These are phyloP conservation scores for Fusarium tjaetaba DNA, from an alignment of 2,329 filamentous ascomycete genomes.

Conservation along the genomic window DNA sequence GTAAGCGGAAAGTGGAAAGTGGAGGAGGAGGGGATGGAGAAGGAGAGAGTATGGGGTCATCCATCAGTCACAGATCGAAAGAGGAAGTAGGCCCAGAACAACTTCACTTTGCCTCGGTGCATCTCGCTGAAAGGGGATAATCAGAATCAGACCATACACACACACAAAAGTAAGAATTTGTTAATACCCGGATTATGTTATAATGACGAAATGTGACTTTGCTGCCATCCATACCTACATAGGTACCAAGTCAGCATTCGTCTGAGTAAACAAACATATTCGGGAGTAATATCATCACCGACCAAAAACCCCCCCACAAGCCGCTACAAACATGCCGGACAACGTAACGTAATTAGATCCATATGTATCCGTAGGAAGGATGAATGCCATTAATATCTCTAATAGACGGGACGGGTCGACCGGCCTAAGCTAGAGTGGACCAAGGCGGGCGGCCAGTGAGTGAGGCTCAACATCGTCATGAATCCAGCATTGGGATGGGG, in stretches of 20 bases:
- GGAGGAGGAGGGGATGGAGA: slow-evolving; percentile 7
- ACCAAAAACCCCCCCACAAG: background rate
- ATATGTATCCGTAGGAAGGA: background rate
- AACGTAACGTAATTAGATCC: background rate
- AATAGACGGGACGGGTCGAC: slow-evolving; percentile 19
- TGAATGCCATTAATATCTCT: background rate
- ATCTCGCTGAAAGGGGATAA: slow-evolving; percentile 42
- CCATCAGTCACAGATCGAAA: slow-evolving; percentile 39
- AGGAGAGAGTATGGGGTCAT: slow-evolving; percentile 14
- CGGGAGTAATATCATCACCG: background rate
- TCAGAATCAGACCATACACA: slow-evolving; percentile 38
- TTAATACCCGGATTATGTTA: slow-evolving; percentile 22
- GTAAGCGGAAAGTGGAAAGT: slow-evolving; percentile 23
- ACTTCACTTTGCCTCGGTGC: slow-evolving; percentile 35
- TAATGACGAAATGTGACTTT: slow-evolving; percentile 13
- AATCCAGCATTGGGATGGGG: slow-evolving; percentile 17
- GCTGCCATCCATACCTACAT: background rate
- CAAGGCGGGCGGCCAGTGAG: slow-evolving; percentile 21
- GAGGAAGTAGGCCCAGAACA: slow-evolving; percentile 41
- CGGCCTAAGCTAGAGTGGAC: slow-evolving; percentile 15
- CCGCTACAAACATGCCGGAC: slow-evolving; percentile 2
- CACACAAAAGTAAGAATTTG: slow-evolving; percentile 13
- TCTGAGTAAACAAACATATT: background rate
- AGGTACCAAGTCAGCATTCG: background rate
- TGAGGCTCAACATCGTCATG: slow-evolving; percentile 31